Percentiles rank a stretch among this genome's conserved stretches.
Evolutionary conservation across 805 yeast species (phyloP).

Genomic region (Candida silvicultrix): DNA sequence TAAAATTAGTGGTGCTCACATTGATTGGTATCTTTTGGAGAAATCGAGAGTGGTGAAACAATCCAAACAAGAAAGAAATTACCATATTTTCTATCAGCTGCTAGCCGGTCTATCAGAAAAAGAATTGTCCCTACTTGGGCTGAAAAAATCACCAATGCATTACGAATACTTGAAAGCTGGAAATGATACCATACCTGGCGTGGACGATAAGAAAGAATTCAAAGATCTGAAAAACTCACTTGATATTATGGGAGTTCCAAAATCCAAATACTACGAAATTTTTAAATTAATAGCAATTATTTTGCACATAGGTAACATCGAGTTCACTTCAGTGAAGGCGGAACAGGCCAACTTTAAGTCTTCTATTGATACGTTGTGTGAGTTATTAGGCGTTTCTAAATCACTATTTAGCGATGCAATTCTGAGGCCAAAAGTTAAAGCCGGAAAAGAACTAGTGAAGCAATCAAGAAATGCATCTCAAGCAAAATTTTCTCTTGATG

Average conservation of each 20-base stretch:
- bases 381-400: conserved; percentile 57
- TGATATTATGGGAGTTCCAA: conserved; percentile 62
- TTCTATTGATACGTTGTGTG: conserved; percentile 45
- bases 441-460: conserved; percentile 81
- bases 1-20: conserved; percentile 78
- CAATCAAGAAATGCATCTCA: conserved; percentile 77
- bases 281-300: conserved; percentile 68
- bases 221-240: conserved; percentile 58
- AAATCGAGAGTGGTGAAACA: conserved; percentile 88
- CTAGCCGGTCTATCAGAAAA: conserved; percentile 55
- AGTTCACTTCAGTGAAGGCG: conserved; percentile 55
- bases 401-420: conserved; percentile 52
- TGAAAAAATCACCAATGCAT: conserved; percentile 29
- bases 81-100: conserved; percentile 89
- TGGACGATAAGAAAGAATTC: conserved; percentile 73
- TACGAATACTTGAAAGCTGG: conserved; percentile 58
- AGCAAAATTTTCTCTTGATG: conserved; percentile 76
- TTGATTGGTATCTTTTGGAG: conserved; percentile 91
- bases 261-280: conserved; percentile 48
- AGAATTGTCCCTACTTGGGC: conserved; percentile 40
- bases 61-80: conserved; percentile 74
- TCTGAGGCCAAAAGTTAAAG: conserved; percentile 77
- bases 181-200: conserved; percentile 54
- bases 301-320: conserved; percentile 80
- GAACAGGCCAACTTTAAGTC: conserved; percentile 71